phyloP scores from a whole-genome alignment of 2,329 filamentous ascomycete species.

The Paraphoma sp. region DNA sequence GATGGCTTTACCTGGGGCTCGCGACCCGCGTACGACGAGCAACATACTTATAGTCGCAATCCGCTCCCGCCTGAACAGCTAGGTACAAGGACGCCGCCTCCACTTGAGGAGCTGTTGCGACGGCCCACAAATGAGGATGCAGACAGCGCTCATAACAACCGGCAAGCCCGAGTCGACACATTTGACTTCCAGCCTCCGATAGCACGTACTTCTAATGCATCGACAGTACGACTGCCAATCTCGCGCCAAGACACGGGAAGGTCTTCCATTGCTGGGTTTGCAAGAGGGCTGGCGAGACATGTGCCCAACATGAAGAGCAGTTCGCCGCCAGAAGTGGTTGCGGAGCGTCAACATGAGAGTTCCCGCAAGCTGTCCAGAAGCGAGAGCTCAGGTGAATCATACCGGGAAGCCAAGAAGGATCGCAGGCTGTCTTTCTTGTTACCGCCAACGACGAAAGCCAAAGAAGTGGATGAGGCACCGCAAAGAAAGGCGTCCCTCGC shows the following conservation, averaged over 20 bases:
- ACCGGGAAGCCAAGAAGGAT: constrained; percentile 9
- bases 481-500: constrained; percentile 4
- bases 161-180: constrained; percentile 17
- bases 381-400: not conserved
- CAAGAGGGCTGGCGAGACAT: constrained; percentile 26
- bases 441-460: not conserved
- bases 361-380: not conserved
- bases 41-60: constrained; percentile 10
- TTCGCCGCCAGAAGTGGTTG: constrained; percentile 3
- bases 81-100: constrained; percentile 19
- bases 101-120: constrained; percentile 28
- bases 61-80: constrained; percentile 18
- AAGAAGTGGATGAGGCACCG: not conserved
- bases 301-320: constrained; percentile 33
- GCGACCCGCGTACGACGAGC: constrained; percentile 9
- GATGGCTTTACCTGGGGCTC: constrained; percentile 35
- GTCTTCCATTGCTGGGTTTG: constrained; percentile 35
- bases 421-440: constrained; percentile 16
- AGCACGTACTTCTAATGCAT: constrained; percentile 1
- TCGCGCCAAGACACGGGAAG: constrained; percentile 20
- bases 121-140: constrained; percentile 15
- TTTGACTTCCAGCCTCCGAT: constrained; percentile 9
- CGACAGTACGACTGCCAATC: constrained; percentile 1
- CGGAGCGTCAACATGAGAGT: not conserved
- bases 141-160: constrained; percentile 13